A percentile compares a stretch with the other conserved stretches of the same genome.
phyloP scores from a whole-genome alignment of 2,329 filamentous ascomycete species.

The Ophiostoma pallidulum region DNA sequence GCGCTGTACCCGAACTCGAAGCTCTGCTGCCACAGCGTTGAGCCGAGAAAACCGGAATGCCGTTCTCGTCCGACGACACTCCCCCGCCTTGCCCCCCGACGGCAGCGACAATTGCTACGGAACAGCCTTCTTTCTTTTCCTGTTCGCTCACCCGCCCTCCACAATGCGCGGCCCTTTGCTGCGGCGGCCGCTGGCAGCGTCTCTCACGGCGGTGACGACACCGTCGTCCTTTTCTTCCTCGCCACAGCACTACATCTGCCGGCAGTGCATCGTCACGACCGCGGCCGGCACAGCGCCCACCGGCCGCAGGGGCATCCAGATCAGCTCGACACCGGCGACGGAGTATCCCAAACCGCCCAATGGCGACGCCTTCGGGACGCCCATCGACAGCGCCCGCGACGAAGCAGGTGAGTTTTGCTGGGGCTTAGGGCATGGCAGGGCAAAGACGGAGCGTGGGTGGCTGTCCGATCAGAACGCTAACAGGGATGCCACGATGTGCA shows the following conservation, averaged over 20 bases:
- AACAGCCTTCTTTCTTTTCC: not conserved
- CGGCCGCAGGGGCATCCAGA: constrained; percentile 42
- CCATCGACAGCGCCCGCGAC: constrained; percentile 36
- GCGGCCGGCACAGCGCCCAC: not conserved
- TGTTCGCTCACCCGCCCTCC: not conserved
- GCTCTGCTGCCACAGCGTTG: too few relatives aligned
- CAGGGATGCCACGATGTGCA: constrained; percentile 30
- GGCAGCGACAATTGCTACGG: not conserved
- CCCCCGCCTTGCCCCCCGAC: too few relatives aligned
- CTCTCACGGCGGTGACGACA: constrained; percentile 4
- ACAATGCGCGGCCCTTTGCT: constrained; percentile 13
- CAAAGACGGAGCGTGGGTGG: too few relatives aligned
- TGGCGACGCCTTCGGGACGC: constrained; percentile 47
- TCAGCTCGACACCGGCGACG: constrained; percentile 51
- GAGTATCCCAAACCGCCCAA: constrained; percentile 38
- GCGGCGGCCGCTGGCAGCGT: constrained; percentile 3
- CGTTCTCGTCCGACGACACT: too few relatives aligned
- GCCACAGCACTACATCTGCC: constrained; percentile 40
- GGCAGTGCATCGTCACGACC: constrained; percentile 34
- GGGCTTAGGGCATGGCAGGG: not conserved
- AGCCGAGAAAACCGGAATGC: too few relatives aligned
- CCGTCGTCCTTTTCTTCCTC: constrained; percentile 14
- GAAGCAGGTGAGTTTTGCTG: constrained; percentile 37
- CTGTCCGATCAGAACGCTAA: too few relatives aligned
- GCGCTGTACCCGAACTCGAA: not conserved